Base-by-base conservation (phyloP, 2,329 filamentous ascomycete genomes). In the Xylaria arbuscula region DNA sequence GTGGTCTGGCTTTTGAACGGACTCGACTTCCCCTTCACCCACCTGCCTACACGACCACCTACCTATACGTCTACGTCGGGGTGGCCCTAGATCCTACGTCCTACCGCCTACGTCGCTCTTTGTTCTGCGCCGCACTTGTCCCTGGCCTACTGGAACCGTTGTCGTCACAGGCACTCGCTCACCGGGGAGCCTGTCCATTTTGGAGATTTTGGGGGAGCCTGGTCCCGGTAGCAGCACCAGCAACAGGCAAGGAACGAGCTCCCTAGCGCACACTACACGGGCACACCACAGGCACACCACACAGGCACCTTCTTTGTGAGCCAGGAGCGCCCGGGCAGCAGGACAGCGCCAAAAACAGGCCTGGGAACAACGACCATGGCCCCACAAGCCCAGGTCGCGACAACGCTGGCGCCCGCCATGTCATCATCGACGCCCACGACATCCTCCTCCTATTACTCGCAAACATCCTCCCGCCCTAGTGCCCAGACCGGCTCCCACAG, bases 391-490 rank as follows among this genome's bases (percentile, higher is more conserved):
- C 62, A 58, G 22, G 53, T 57, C 45, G 15, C 56, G 13, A 45
- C 58, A 38, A n/a, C 34, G 57, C 57, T 68, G 45, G 53, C 32
- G 53, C 22, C 58, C 62, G 57, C 71, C 47, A 70, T 70, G 71
- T 69, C 71, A 70, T 70, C 69, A 68, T 61, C 64, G 19, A 4
- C 56, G 32, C 42, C 62, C 19, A 15, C 56, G 13, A 45, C 32
- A 42, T 36, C 51, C 15, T 58, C 67, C 60, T 62, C 15, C 40
- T 47, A 36, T 36, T 40, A 45, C 19, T 47, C 54, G 9, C 66
- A 58, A 40, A 17, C 51, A 51, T 36, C 54, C 38, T 34, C 36
- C 34, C 56, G 34, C 57, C 60, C 57, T 19, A 36, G 60, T 19
- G 55, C 64, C 66, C 59, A 60, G 55, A 34, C 57, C 24, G 55